Base-by-base conservation (phyloP, 2,329 filamentous ascomycete species). In the Byssothecium circinans region DNA sequence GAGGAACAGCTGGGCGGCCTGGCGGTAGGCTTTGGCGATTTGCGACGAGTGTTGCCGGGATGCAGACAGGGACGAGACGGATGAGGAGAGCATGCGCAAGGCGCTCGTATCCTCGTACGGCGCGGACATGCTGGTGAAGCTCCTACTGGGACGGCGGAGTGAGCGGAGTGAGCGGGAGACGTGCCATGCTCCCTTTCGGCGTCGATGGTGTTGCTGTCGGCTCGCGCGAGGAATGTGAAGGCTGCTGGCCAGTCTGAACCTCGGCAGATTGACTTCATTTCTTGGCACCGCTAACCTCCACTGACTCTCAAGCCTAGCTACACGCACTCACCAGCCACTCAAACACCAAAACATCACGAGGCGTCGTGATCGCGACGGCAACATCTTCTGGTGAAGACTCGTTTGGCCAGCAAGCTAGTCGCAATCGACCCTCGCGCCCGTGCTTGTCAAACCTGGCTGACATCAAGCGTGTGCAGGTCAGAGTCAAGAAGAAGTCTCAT, bases 1-100 rank as follows among this genome's bases (percentile, higher is more conserved):
- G 50, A 99, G 81, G 74, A 95, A 99, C 19, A 97, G 82, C 56
- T 94, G 91, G 6, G 91, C 95, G 25, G 94, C 89, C 75, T 96
- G 91, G 57, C 92, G 89, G 75, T 97, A 97, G 23, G 88, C 88
- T 73, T 94, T 94, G 58, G 92, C 94, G 64, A 96, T 88, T 63
- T 88, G 83, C 40, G 83, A 86, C 36, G 85, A 79, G 30, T 80
- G 79, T 44, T 84, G 82, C 43, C 85, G 84, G 41, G 86, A 81
- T 41, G 83, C 83, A 22, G 83, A 81, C 40, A 89, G 77, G 47
- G 85, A 88, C 44, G 86, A 83, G 60, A 88, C 82, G 52, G 89
- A 89, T 47, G 83, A 82, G 34, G 85, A 82, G 51, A 85, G 76
- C 51, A 79, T 74, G 63, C 81, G 80, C 54, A 84, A 81, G 61